phyloP scores from a whole-genome alignment of 2,329 filamentous ascomycete species.

The Talaromyces islandicus region DNA sequence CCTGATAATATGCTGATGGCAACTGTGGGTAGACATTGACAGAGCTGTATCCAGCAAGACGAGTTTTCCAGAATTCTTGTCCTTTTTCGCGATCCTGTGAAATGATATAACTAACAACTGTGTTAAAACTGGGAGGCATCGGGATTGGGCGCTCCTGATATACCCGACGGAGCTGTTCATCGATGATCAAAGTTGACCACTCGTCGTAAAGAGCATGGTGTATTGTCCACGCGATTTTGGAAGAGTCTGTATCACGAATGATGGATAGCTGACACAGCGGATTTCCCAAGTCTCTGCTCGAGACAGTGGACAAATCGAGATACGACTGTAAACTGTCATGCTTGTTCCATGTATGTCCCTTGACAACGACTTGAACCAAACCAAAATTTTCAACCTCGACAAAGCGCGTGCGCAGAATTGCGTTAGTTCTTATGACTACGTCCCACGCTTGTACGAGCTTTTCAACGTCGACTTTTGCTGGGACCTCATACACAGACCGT shows the following conservation, averaged over 20 bases:
- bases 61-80: constrained; percentile 9
- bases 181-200: constrained; percentile 9
- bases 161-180: constrained; percentile 4
- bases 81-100: neutral
- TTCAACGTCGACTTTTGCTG: neutral
- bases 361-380: constrained; percentile 36
- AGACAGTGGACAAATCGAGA: neutral
- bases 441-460: neutral
- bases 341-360: constrained; percentile 4
- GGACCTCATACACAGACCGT: neutral
- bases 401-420: constrained; percentile 43
- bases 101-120: constrained; percentile 15
- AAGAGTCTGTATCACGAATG: constrained; percentile 16
- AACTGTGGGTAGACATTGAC: neutral
- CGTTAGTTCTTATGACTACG: constrained; percentile 32
- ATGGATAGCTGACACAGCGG: constrained; percentile 31
- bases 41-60: neutral
- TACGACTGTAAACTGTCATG: constrained; percentile 22
- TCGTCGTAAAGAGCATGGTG: constrained; percentile 8
- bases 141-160: neutral
- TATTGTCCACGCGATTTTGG: constrained; percentile 16
- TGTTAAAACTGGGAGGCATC: constrained; percentile 7
- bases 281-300: constrained; percentile 24
- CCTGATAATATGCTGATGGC: neutral
- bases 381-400: constrained; percentile 16